Base-by-base conservation (phyloP, 352 stramenopile species). In the Globisporangium recalcitrans region DNA sequence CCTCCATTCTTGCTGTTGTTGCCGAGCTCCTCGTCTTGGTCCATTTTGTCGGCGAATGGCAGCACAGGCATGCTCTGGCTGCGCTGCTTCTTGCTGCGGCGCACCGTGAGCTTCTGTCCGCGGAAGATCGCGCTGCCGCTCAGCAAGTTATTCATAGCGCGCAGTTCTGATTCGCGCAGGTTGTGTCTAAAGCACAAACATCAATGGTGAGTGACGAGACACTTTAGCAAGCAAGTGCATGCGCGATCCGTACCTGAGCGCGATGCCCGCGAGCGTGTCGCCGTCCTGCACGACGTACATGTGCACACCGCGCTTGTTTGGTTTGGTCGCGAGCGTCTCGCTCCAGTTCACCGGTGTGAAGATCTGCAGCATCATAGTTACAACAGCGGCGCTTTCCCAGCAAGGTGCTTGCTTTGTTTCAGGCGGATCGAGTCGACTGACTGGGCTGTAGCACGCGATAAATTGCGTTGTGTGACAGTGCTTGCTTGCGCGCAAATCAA, bases 121-220 rank as follows among this genome's bases (percentile, higher is more conserved):
- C 62, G 44, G 38, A 77, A 73, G 46, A 82, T 73, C 52, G 71
- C 49, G 36, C 59, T 66, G 49, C 71, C 74, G 24, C 63, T 62
- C 36, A 74, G 68, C 49, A 88, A 59, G 51, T 84, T 75, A 65
- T 87, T 88, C 54, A 84, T 73, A 26, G 74, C 69, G 31, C 70
- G 68, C 54, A 89, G 65, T 54, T 89, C 75, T 21, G 63, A 70
- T 61, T 81, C 71, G 19, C 73, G 70, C 67, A 86, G 70, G 13
- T 74, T 71, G 64, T 85, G 74, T 22, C 75, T 87, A 21, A 8
- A 10, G 38, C n/a, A 24, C 6, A 27, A 22, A 24, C 36, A 42
- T 14, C 16, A 13, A 44, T 16, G 21, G n/a, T n/a, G 26, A 26
- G 48, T 24, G 24, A 53, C 47, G 47, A 53, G 4, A 32, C 24